phyloP scores from a whole-genome alignment of 2,329 filamentous ascomycete species.

The Harringtonia lauricola region DNA sequence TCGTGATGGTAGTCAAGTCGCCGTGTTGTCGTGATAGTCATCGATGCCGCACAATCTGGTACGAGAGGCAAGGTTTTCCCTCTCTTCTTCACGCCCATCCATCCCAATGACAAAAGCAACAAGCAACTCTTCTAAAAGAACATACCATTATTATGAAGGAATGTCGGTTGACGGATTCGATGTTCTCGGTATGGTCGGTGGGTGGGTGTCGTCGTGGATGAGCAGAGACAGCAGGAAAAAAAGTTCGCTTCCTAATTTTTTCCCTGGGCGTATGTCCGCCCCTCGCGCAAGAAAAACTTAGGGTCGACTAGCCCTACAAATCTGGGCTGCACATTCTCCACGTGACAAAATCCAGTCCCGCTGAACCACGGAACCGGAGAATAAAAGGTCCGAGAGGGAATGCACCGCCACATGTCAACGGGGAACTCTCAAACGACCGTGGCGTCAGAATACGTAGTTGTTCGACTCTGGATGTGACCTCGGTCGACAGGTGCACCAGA shows the following conservation, averaged over 20 bases:
- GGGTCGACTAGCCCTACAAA: conserved; percentile 11
- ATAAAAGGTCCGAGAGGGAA: no score
- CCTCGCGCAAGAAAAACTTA: conserved; percentile 10
- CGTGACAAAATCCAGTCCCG: conserved; percentile 2
- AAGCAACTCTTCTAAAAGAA: neutral
- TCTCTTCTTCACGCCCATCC: neutral
- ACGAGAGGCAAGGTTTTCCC: neutral
- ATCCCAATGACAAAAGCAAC: neutral
- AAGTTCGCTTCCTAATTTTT: conserved; percentile 8
- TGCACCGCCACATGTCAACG: no score
- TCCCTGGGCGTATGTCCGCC: conserved; percentile 4
- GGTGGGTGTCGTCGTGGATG: conserved; percentile 9
- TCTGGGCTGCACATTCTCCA: neutral
- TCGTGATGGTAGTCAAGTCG: neutral
- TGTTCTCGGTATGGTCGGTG: conserved; percentile 8
- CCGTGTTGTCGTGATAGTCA: neutral
- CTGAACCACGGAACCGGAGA: no score
- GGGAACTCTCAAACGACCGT: no score
- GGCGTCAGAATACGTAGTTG: no score
- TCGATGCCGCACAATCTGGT: neutral
- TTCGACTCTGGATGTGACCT: no score
- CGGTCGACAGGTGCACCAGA: neutral
- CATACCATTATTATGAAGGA: conserved; percentile 11
- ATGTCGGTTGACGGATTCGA: conserved; percentile 5
- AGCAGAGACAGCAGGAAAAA: conserved; percentile 11